A percentile compares a stretch with the other conserved stretches of the same genome.
Conservation (phyloP, 2,329 filamentous ascomycete species). For the Fusarium vanettenii region DNA sequence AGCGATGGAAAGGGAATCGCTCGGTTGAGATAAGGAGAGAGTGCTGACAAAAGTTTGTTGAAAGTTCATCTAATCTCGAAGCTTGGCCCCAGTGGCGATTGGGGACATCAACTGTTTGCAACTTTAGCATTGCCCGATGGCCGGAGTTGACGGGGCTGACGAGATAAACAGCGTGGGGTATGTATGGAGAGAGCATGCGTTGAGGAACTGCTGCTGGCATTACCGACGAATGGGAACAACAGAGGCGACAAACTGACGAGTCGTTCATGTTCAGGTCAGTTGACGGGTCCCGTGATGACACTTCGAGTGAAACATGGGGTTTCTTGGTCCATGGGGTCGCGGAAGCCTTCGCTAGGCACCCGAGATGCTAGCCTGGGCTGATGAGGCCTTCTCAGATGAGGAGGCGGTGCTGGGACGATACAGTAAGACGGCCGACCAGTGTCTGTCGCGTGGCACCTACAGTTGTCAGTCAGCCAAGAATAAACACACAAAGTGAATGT, state of each 20-base stretch:
- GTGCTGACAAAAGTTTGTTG: background rate
- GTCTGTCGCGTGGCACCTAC: slow-evolving; percentile 17
- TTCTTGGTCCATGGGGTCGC: slow-evolving; percentile 8
- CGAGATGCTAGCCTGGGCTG: slow-evolving; percentile 13
- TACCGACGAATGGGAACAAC: slow-evolving; percentile 12
- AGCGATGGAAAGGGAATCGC: slow-evolving; percentile 4
- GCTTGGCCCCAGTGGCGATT: background rate
- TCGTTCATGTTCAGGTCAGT: slow-evolving; percentile 16
- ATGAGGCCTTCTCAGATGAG: slow-evolving; percentile 15
- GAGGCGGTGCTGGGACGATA: slow-evolving; percentile 9
- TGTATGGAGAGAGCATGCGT: background rate
- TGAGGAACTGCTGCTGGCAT: background rate
- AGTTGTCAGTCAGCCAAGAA: slow-evolving; percentile 2
- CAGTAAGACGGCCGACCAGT: slow-evolving; percentile 23
- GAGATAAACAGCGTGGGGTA: background rate
- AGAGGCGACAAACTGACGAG: slow-evolving; percentile 22
- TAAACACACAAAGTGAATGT: background rate
- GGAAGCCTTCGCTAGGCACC: slow-evolving; percentile 30
- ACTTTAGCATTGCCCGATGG: background rate
- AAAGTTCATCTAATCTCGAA: background rate
- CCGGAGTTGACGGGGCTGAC: background rate
- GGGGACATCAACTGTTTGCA: background rate
- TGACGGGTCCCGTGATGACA: slow-evolving; percentile 28
- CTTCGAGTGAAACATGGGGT: slow-evolving; percentile 26
- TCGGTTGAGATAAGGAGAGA: background rate